These are phyloP conservation scores for Babesia sp. DNA, from an alignment of 169 alveolate species.

Conservation along the genomic window DNA sequence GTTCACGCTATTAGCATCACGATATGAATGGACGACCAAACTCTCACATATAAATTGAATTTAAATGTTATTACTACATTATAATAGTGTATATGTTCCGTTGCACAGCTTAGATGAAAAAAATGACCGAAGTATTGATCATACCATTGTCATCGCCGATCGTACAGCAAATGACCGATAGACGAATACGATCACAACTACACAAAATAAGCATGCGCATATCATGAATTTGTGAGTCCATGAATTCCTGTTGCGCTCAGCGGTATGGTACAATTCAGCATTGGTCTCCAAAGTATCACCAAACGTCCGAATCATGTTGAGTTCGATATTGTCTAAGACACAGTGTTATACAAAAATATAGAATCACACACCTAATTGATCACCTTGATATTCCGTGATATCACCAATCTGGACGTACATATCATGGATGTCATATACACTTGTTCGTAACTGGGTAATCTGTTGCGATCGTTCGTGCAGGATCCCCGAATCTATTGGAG, in stretches of 20 bases:
- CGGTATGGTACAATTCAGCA: conserved; percentile 5
- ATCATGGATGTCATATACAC: conserved; percentile 63
- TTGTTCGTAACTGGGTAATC: conserved; percentile 37
- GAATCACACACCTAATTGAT: conserved; percentile 46
- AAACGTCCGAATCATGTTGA: conserved; percentile 45
- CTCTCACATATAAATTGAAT: not conserved
- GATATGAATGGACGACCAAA: not conserved
- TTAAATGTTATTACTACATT: not conserved
- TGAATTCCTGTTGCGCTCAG: conserved; percentile 2
- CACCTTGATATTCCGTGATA: conserved; percentile 63
- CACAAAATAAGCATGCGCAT: not conserved
- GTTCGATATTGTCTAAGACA: conserved; percentile 51
- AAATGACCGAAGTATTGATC: no score
- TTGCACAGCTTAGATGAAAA: no score
- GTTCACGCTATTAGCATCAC: not conserved
- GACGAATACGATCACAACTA: not conserved
- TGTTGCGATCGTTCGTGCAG: conserved; percentile 64
- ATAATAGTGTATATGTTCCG: not conserved
- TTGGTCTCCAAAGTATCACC: conserved; percentile 52
- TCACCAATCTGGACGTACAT: conserved; percentile 66
- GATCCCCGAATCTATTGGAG: conserved; percentile 41
- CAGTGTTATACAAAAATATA: not conserved
- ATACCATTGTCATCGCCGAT: not conserved
- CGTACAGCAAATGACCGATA: conserved; percentile 2
- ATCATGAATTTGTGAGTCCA: not conserved